Evolutionary conservation across 1,139 yeast species (phyloP).

Genomic region (Magnusiomyces magnusii): DNA sequence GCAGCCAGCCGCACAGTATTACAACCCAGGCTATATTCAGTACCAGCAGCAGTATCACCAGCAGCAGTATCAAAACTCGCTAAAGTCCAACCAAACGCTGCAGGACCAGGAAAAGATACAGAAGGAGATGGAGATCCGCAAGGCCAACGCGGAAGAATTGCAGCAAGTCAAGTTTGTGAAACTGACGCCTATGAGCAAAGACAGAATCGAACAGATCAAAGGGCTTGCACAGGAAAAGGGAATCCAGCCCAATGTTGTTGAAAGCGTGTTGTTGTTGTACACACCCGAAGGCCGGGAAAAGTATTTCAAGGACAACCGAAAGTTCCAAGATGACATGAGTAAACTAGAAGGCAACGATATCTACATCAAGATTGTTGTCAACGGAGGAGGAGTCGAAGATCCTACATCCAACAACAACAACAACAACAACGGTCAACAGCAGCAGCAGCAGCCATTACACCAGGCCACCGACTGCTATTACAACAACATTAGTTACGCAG

Average conservation of each 20-base stretch:
- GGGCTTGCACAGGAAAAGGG: conserved; percentile 28
- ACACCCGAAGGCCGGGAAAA: conserved; percentile 15
- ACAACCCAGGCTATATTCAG: not conserved
- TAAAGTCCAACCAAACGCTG: not conserved
- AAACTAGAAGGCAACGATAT: conserved; percentile 24
- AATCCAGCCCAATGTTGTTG: conserved; percentile 29
- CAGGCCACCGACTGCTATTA: conserved; percentile 6
- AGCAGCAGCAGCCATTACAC: not conserved
- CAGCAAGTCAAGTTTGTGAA: conserved; percentile 23
- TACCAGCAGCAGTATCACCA: not conserved
- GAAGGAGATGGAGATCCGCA: not conserved
- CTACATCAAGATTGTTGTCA: conserved; percentile 27
- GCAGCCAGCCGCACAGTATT: not conserved
- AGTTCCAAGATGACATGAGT: conserved; percentile 7
- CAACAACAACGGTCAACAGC: not conserved
- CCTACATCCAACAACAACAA: conserved; percentile 14
- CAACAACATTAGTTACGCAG: conserved; percentile 3
- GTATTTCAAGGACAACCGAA: conserved; percentile 7
- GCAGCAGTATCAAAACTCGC: not conserved
- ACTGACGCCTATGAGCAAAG: conserved; percentile 27
- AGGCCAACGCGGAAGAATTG: conserved; percentile 9
- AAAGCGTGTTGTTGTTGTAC: conserved; percentile 28
- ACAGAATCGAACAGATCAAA: conserved; percentile 25
- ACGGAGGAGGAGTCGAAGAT: conserved; percentile 21
- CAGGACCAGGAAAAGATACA: conserved; percentile 2